A percentile compares a stretch with the other conserved stretches of the same genome.
Conservation (phyloP, 495 filamentous ascomycete genomes). For the Penicillium egyptiacum region DNA sequence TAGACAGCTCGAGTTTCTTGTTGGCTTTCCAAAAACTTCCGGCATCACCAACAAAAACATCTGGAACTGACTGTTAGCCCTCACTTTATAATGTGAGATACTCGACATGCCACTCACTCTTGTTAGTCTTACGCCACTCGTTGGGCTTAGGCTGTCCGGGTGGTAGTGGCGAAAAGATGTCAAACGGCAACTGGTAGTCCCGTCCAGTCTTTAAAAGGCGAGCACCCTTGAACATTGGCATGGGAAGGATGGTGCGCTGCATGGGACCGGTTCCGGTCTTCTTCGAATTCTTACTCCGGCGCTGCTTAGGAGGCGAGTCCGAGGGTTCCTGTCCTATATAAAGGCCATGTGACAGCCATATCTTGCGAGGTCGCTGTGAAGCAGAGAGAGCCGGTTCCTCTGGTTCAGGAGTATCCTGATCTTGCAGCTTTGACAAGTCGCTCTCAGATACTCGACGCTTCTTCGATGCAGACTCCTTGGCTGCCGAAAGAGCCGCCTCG, state of each 20-base stretch:
- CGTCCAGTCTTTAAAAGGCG: constrained; percentile 62
- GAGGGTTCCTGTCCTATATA: constrained; percentile 82
- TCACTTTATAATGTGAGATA: background rate
- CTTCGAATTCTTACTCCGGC: constrained; percentile 51
- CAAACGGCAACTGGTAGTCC: constrained; percentile 85
- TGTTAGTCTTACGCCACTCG: constrained; percentile 85
- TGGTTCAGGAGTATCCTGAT: constrained; percentile 34
- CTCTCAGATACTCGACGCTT: constrained; percentile 52
- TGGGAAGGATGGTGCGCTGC: constrained; percentile 53
- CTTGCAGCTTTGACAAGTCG: constrained; percentile 45
- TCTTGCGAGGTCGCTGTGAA: constrained; percentile 54
- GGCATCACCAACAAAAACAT: constrained; percentile 90
- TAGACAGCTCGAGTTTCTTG: constrained; percentile 69
- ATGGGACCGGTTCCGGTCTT: constrained; percentile 43
- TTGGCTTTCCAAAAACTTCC: constrained; percentile 80
- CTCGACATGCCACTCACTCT: constrained; percentile 58
- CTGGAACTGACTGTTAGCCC: constrained; percentile 45
- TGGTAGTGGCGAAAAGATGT: constrained; percentile 82
- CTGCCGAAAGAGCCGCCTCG: constrained; percentile 13
- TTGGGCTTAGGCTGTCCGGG: constrained; percentile 85
- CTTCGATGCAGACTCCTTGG: constrained; percentile 42
- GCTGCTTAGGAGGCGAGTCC: constrained; percentile 63
- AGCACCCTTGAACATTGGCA: constrained; percentile 67
- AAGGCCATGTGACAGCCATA: constrained; percentile 79
- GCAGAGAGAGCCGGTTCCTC: constrained; percentile 36